Conservation (phyloP, 1,284 basidiomycete species). For the Ceratobasidium sp. region DNA sequence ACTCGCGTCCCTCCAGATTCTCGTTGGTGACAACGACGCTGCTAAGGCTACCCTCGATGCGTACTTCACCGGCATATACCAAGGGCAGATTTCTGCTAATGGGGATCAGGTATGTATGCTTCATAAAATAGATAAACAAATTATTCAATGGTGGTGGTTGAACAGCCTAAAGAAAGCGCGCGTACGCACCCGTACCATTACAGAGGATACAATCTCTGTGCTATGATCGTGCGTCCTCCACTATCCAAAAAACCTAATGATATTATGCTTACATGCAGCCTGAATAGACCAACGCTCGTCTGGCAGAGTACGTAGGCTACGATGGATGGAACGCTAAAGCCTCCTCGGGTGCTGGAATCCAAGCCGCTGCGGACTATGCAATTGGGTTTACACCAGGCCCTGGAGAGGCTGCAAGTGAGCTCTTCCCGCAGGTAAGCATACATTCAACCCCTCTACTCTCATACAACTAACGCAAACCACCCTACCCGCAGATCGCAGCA, state of each 20-base stretch:
- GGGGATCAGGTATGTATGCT: conserved; percentile 64
- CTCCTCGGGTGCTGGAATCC: conserved; percentile 65
- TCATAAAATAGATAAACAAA: too few relatives aligned
- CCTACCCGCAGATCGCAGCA: conserved; percentile 44
- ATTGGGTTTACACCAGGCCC: conserved; percentile 61
- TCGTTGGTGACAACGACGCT: conserved; percentile 62
- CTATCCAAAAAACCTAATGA: neutral
- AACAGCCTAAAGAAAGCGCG: conserved; percentile 61
- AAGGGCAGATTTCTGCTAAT: conserved; percentile 65
- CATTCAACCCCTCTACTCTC: neutral
- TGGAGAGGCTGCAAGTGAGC: conserved; percentile 50
- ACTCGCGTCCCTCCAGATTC: conserved; percentile 63
- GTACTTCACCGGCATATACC: conserved; percentile 65
- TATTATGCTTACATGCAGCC: neutral
- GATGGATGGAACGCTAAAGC: conserved; percentile 67
- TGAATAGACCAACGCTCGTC: conserved; percentile 67
- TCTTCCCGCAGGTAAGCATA: conserved; percentile 49
- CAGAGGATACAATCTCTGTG: conserved; percentile 54
- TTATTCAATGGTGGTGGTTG: conserved; percentile 41
- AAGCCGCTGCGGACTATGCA: conserved; percentile 69
- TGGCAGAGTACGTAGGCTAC: conserved; percentile 65
- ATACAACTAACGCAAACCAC: neutral
- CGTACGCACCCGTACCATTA: conserved; percentile 50
- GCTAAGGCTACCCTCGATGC: conserved; percentile 60
- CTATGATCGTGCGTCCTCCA: conserved; percentile 51